phyloP scores from a whole-genome alignment of 768 basidiomycete genomes.

The Lentinula raphanica region DNA sequence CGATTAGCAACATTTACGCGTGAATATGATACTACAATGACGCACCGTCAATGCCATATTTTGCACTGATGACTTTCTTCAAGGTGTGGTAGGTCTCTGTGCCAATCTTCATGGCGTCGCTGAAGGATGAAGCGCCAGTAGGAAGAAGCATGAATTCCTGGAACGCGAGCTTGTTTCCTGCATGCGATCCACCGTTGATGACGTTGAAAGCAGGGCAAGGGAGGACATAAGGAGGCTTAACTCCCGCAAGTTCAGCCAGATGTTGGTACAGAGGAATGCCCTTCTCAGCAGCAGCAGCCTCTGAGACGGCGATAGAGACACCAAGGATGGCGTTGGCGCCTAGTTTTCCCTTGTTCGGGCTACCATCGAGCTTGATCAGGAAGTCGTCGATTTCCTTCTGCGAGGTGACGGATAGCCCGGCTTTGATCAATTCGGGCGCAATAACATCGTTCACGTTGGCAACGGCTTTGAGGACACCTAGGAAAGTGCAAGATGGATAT shows the following conservation, averaged over 20 bases:
- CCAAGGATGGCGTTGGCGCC: constrained; percentile 99
- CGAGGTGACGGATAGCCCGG: constrained; percentile 75
- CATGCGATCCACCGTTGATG: constrained; percentile 99
- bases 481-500: constrained; percentile 3
- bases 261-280: constrained; percentile 93
- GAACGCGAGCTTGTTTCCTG: constrained; percentile 99
- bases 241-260: constrained; percentile 92
- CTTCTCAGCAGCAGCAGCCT: constrained; percentile 94
- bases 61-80: constrained; percentile 98
- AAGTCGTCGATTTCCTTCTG: constrained; percentile 98
- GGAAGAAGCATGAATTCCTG: constrained; percentile 99
- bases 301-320: constrained; percentile 91
- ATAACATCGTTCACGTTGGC: constrained; percentile 90
- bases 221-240: constrained; percentile 90
- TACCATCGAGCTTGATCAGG: constrained; percentile 96
- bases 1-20: constrained; percentile 9
- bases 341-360: constrained; percentile 97
- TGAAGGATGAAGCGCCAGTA: constrained; percentile 86
- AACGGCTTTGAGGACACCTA: constrained; percentile 92
- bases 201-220: constrained; percentile 96
- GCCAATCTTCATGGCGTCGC: constrained; percentile 98
- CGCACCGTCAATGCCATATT: constrained; percentile 97
- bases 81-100: constrained; percentile 97
- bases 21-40: not conserved
- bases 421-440: constrained; percentile 82